These are phyloP conservation scores for Phytophthora agathidicida DNA, from an alignment of 352 stramenopile genomes.

Conservation along the genomic window DNA sequence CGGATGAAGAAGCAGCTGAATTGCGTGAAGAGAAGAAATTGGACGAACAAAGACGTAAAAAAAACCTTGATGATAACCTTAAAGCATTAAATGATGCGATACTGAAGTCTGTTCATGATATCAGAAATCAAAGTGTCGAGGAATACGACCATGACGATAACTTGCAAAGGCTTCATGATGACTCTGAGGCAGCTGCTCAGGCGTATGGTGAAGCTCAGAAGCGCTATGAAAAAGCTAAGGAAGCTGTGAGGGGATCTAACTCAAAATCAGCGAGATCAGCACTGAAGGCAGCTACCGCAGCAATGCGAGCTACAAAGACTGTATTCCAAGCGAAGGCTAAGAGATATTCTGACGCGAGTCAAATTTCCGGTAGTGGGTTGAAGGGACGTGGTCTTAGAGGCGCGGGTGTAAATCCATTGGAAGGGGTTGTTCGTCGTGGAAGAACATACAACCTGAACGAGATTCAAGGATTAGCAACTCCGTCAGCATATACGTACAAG, in stretches of 20 bases:
- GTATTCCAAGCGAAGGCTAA: neutral
- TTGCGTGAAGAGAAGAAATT: no score
- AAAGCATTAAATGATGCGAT: constrained; percentile 17
- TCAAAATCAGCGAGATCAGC: neutral
- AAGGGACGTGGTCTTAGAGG: constrained; percentile 6
- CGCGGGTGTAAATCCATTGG: constrained; percentile 6
- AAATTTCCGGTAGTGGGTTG: neutral
- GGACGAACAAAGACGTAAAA: no score
- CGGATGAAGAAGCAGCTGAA: no score
- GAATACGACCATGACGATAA: constrained; percentile 15
- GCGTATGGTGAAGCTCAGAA: constrained; percentile 21
- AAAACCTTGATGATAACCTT: constrained; percentile 27
- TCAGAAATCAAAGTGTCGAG: constrained; percentile 18
- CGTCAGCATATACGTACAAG: constrained; percentile 4
- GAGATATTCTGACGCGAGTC: neutral
- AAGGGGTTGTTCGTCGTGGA: constrained; percentile 7
- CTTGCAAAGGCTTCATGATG: constrained; percentile 25
- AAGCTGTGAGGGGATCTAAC: neutral
- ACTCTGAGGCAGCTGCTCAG: constrained; percentile 13
- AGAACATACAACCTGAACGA: constrained; percentile 23
- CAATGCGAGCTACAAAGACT: no score
- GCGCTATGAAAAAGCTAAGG: constrained; percentile 7
- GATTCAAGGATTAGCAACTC: constrained; percentile 16
- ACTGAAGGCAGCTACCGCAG: neutral
- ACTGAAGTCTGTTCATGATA: constrained; percentile 25